These are phyloP conservation scores for Trichoderma sp. DNA, from an alignment of 2,329 filamentous ascomycete genomes.

Conservation along the genomic window DNA sequence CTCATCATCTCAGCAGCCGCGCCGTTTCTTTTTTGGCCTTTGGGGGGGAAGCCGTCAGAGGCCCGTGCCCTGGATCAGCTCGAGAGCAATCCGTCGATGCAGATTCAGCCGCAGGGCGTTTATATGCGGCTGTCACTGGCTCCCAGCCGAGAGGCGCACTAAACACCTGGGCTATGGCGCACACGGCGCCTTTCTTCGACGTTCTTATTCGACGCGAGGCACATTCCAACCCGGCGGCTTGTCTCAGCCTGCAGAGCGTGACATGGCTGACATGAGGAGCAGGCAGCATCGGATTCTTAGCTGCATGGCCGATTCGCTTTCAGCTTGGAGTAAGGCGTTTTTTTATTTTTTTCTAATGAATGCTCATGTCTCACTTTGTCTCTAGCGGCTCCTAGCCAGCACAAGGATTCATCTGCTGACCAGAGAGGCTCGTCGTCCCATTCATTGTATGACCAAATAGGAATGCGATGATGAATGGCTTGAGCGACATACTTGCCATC, in stretches of 20 bases:
- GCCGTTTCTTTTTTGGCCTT: neutral
- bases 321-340: neutral
- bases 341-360: neutral
- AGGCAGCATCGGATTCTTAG: neutral
- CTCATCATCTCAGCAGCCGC: constrained; percentile 9
- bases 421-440: neutral
- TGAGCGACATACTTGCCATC: neutral
- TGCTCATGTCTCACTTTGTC: neutral
- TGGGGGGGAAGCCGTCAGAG: neutral
- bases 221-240: neutral
- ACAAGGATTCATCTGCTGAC: neutral
- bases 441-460: neutral
- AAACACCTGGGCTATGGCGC: neutral
- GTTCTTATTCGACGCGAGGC: constrained; percentile 3
- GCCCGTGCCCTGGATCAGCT: constrained; percentile 6
- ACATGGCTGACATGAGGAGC: neutral
- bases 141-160: neutral
- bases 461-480: constrained; percentile 1
- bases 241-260: neutral
- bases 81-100: neutral
- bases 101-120: constrained; percentile 15
- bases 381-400: neutral
- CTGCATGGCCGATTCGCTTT: neutral
- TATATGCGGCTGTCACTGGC: constrained; percentile 6
- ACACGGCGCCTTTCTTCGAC: neutral